A percentile compares a stretch with the other conserved stretches of the same genome.
Evolutionary conservation across 2,329 filamentous ascomycete species (phyloP).

Genomic region (Colletotrichum lindemuthianum): DNA sequence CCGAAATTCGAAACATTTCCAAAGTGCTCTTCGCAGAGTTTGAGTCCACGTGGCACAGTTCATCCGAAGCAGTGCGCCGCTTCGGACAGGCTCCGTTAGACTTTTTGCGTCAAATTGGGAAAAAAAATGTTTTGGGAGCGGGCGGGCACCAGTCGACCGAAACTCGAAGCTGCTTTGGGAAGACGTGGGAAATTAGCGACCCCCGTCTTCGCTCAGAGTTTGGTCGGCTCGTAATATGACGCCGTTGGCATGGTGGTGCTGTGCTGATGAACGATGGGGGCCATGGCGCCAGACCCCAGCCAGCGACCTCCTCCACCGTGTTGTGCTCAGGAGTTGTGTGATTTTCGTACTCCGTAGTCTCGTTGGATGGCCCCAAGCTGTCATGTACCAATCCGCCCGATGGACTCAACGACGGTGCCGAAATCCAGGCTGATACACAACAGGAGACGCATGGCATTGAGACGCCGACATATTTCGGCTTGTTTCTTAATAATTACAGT

Average conservation of each 20-base stretch:
- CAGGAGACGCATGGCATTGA: slow-evolving; percentile 1
- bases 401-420: no score
- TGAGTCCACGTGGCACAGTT: slow-evolving; percentile 5
- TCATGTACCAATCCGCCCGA: no score
- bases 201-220: slow-evolving; percentile 24
- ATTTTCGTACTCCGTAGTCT: no score
- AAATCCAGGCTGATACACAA: no score
- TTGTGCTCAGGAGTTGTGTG: neutral
- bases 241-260: slow-evolving; percentile 11
- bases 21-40: neutral
- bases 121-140: slow-evolving; percentile 11
- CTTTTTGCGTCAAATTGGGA: neutral
- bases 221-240: slow-evolving; percentile 16
- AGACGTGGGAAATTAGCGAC: slow-evolving; percentile 24
- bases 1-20: slow-evolving; percentile 3
- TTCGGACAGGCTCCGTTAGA: no score
- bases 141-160: slow-evolving; percentile 3
- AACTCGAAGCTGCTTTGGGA: slow-evolving; percentile 28
- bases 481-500: neutral
- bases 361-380: no score
- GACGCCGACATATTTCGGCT: neutral
- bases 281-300: neutral
- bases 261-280: slow-evolving; percentile 22
- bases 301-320: slow-evolving; percentile 14
- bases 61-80: neutral